Conservation (phyloP, 106 monocot species). For the Dioscorea dumetorum region DNA sequence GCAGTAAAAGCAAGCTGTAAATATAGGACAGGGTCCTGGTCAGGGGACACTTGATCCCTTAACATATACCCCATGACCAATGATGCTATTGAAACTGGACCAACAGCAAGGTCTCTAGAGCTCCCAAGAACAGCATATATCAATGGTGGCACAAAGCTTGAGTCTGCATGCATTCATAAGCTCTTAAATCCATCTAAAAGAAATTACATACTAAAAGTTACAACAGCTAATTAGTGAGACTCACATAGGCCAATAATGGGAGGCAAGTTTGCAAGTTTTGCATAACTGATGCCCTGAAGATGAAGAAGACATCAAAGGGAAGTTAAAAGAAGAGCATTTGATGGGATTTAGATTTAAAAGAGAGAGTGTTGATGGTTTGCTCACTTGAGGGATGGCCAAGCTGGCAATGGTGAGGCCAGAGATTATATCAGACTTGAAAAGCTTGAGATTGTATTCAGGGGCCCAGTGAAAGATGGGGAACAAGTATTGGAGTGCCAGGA, state of each 20-base stretch:
- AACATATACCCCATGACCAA: constrained; percentile 87
- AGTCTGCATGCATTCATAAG: constrained; percentile 34
- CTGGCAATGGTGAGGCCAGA: constrained; percentile 95
- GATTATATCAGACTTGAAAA: constrained; percentile 66
- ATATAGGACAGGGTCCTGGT: constrained; percentile 46
- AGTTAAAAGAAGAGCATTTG: neutral
- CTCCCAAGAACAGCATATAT: constrained; percentile 82
- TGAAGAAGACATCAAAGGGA: neutral
- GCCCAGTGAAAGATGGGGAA: constrained; percentile 91
- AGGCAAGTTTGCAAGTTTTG: constrained; percentile 83
- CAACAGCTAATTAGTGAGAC: neutral
- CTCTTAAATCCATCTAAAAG: neutral
- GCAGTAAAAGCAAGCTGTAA: constrained; percentile 80
- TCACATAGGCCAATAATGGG: constrained; percentile 91
- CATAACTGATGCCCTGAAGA: constrained; percentile 86
- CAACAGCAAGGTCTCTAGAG: constrained; percentile 81
- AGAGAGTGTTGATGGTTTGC: neutral
- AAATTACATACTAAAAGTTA: neutral
- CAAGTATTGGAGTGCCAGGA: constrained; percentile 61
- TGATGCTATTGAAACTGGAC: constrained; percentile 80
- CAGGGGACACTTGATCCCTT: constrained; percentile 58
- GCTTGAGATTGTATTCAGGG: constrained; percentile 49
- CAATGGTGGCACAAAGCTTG: constrained; percentile 91
- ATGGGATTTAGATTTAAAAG: neutral
- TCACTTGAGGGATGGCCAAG: constrained; percentile 79